Evolutionary conservation across 257 asterid species (phyloP).

Genomic region (Nicotiana obtusifolia): DNA sequence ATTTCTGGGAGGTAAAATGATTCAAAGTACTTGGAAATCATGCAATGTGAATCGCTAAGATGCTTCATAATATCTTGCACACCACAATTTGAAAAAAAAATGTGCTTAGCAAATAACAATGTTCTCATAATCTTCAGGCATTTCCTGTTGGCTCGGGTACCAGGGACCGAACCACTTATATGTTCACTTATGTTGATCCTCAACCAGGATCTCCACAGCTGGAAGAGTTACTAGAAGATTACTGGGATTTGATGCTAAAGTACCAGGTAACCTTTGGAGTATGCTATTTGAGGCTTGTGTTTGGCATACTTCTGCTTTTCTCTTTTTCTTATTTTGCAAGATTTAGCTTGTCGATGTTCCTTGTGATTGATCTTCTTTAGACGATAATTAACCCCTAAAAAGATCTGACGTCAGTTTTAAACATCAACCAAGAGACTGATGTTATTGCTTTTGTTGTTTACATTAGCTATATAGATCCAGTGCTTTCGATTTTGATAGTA

Average conservation of each 20-base stretch:
- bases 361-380: neutral
- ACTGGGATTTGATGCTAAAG: conserved; percentile 89
- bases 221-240: conserved; percentile 91
- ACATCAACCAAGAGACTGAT: neutral
- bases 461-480: neutral
- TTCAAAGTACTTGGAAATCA: no score
- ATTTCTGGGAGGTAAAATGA: no score
- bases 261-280: conserved; percentile 53
- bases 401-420: neutral
- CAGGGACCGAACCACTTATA: conserved; percentile 78
- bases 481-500: neutral
- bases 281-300: neutral
- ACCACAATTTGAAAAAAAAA: no score
- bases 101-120: no score
- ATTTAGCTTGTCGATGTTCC: neutral
- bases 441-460: neutral
- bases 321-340: neutral
- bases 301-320: neutral
- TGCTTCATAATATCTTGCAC: no score
- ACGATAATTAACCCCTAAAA: neutral
- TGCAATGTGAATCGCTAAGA: no score
- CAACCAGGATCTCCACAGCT: conserved; percentile 71
- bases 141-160: conserved; percentile 94
- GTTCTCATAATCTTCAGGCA: conserved; percentile 78
- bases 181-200: conserved; percentile 89